Percentiles rank a stretch among this genome's conserved stretches.
Evolutionary conservation across 2,329 filamentous ascomycete genomes (phyloP).

Genomic region (Camptophora hylomeconis): DNA sequence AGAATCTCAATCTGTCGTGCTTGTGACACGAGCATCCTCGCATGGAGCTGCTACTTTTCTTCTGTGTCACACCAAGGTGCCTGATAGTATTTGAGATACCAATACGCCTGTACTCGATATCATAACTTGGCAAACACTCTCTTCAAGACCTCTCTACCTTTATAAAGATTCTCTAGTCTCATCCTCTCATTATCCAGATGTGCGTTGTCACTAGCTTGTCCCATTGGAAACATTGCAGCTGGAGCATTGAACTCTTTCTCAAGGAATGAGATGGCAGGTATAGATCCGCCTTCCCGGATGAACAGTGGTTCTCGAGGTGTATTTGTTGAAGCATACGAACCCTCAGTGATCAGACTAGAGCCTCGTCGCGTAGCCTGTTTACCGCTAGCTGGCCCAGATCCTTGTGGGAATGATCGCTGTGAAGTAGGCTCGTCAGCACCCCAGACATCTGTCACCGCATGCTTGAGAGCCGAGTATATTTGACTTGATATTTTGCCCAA

Average conservation of each 20-base stretch:
- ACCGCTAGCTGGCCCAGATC: too few species aligned
- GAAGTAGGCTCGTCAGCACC: slow-evolving; percentile 26
- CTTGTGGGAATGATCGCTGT: slow-evolving; percentile 13
- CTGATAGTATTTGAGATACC: too few species aligned
- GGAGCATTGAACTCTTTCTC: slow-evolving; percentile 16
- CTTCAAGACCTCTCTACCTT: slow-evolving; percentile 83
- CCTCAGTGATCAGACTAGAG: slow-evolving; percentile 24
- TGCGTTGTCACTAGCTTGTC: slow-evolving; percentile 84
- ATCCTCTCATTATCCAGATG: slow-evolving; percentile 95
- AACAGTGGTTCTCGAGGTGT: slow-evolving; percentile 42
- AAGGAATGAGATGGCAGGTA: slow-evolving; percentile 80
- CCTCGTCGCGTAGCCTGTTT: slow-evolving; percentile 22
- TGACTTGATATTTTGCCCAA: slow-evolving; percentile 81
- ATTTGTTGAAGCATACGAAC: slow-evolving; percentile 13
- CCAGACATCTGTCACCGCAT: slow-evolving; percentile 78
- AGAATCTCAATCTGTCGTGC: too few species aligned
- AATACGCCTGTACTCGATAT: slow-evolving; percentile 1
- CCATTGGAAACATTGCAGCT: slow-evolving; percentile 56
- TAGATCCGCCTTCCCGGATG: slow-evolving; percentile 89
- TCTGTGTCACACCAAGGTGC: too few species aligned
- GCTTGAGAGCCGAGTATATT: slow-evolving; percentile 78
- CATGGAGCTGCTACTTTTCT: too few species aligned
- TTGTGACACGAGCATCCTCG: too few species aligned
- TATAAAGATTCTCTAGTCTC: slow-evolving; percentile 72
- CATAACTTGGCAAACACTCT: slow-evolving; percentile 51